A percentile compares a stretch with the other conserved stretches of the same genome.
Conservation (phyloP, 768 basidiomycete genomes). For the Mycena indigotica region DNA sequence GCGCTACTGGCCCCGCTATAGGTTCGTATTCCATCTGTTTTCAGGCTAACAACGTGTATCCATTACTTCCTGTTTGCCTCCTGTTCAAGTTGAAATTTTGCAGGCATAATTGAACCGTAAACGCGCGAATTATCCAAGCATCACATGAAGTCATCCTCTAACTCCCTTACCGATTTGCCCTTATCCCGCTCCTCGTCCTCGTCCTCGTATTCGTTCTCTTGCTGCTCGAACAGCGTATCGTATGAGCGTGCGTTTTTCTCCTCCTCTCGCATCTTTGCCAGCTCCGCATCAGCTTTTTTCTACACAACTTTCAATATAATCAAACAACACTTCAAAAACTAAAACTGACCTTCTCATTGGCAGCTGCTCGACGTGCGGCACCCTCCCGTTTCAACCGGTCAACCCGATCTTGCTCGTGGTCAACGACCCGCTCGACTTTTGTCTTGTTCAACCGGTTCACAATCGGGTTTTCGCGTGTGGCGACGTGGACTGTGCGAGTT, state of each 20-base stretch:
- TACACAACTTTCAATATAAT: conserved; percentile 30
- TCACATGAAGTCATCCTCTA: conserved; percentile 92
- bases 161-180: conserved; percentile 65
- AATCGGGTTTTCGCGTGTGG: conserved; percentile 81
- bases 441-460: conserved; percentile 96
- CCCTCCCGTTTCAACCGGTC: conserved; percentile 82
- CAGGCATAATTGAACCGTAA: too few species aligned
- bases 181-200: conserved; percentile 49
- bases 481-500: conserved; percentile 62
- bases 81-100: too few species aligned
- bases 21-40: too few species aligned
- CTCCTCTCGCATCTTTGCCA: conserved; percentile 75
- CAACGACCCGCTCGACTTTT: conserved; percentile 78
- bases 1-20: too few species aligned
- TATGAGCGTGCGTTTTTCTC: conserved; percentile 90
- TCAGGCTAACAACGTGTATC: too few species aligned
- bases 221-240: conserved; percentile 56
- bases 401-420: conserved; percentile 87
- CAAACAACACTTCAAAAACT: neutral
- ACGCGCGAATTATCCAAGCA: too few species aligned
- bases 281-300: conserved; percentile 79
- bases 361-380: conserved; percentile 59
- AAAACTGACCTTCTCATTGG: conserved; percentile 62
- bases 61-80: too few species aligned
- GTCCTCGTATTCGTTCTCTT: conserved; percentile 54